Base-by-base conservation (phyloP, 768 basidiomycete genomes). In the Leccinum broughii region DNA sequence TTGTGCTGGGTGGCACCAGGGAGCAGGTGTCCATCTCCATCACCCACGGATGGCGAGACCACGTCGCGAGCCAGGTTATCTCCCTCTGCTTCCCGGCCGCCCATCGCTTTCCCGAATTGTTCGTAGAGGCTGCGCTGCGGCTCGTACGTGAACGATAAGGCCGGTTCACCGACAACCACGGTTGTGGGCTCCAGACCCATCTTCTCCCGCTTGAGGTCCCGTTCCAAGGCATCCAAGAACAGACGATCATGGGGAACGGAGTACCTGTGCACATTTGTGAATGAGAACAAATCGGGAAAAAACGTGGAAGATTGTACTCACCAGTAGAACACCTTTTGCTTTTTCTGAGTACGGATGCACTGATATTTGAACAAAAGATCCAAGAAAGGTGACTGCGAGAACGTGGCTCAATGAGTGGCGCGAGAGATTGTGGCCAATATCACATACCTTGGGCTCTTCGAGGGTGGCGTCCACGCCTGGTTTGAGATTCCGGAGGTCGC, bases 261-360 rank as follows among this genome's bases (percentile, higher is more conserved):
- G 77, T 93, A 97, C 93, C 93, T 95, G 50, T 4, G 20, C 28
- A 49, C 13, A 1, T 51, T 20, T 20, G 6, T 28, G 54, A 57
- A 62, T 59, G 34, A 54, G 34, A 55, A 41, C 24, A 55, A 28
- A 60, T 32, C 15, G 6, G 4, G 6, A 39, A 26, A 34, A 35
- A 52, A 56, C 15, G 26, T 32, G 55, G 58, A 17, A 46, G 54
- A 51, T 41, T 22, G 1, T 26, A 78, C 88, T 57, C 65, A 92
- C 95, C 95, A 98, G 74, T 92, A 97, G 71, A 97, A 98, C n/a
- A 98, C 95, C 74, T 98, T 95, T 78, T 96, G 95, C 78, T 97
- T 98, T 83, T 97, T 98, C 74, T 98, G 95, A 1, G 95, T 98
- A 41, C 95, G 86, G 65, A 98, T 97, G 72, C 95, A 96, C 71